Conservation (phyloP, 2,329 filamentous ascomycete genomes). For the Paraconiothyrium sp. region DNA sequence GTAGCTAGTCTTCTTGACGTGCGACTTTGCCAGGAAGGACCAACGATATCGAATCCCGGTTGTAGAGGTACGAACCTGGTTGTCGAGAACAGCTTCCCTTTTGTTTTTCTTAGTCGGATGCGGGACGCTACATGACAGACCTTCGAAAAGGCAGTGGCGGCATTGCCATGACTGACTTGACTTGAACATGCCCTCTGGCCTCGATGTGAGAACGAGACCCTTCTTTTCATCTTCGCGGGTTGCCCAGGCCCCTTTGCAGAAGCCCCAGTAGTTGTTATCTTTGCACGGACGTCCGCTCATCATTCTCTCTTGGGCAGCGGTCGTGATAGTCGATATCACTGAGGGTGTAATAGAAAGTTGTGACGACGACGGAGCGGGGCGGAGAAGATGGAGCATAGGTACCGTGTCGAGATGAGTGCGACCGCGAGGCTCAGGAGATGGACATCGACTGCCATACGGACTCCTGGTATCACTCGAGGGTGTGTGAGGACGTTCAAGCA, state of each 20-base stretch:
- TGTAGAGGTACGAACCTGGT: constrained; percentile 34
- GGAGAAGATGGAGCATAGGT: constrained; percentile 7
- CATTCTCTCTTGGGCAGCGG: constrained; percentile 34
- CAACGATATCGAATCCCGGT: constrained; percentile 49
- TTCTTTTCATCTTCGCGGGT: constrained; percentile 45
- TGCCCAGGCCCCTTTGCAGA: constrained; percentile 53
- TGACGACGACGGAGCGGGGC: not conserved
- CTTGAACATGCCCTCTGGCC: constrained; percentile 49
- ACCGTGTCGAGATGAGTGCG: constrained; percentile 6
- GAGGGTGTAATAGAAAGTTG: constrained; percentile 9
- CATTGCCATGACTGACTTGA: constrained; percentile 48
- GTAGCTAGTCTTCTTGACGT: constrained; percentile 35
- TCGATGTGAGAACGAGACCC: constrained; percentile 40
- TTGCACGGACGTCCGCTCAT: constrained; percentile 50
- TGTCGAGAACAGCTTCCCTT: constrained; percentile 41
- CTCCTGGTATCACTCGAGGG: not conserved
- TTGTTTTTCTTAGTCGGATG: constrained; percentile 40
- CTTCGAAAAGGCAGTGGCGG: constrained; percentile 45
- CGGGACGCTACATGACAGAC: constrained; percentile 34
- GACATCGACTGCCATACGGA: not conserved
- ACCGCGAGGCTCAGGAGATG: constrained; percentile 11
- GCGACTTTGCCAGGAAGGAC: constrained; percentile 51
- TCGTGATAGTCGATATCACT: constrained; percentile 25
- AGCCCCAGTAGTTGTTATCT: constrained; percentile 53
- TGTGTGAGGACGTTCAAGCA: not conserved